These are phyloP conservation scores for Fistulinella cinereoalba DNA, from an alignment of 1,284 basidiomycete species.

Conservation along the genomic window DNA sequence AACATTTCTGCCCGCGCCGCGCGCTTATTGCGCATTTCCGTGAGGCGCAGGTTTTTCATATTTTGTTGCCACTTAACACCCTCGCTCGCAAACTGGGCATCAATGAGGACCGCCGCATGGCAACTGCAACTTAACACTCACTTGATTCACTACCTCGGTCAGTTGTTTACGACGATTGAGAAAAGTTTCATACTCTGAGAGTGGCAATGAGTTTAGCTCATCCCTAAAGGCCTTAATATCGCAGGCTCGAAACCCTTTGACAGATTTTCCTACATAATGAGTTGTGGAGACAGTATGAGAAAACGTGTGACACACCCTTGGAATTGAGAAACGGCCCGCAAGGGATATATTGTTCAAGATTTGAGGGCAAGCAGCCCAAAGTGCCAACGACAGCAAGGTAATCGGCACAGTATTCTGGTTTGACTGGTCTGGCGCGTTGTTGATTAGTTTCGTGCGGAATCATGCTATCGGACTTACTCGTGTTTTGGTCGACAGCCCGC, in stretches of 20 bases:
- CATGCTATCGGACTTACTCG: conserved; percentile 17
- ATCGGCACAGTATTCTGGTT: conserved; percentile 9
- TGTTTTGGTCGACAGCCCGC: conserved; percentile 24
- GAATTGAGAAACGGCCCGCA: conserved; percentile 26
- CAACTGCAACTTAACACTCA: conserved; percentile 7
- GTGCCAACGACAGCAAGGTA: conserved; percentile 9
- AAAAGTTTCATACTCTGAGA: conserved; percentile 18
- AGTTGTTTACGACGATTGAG: conserved; percentile 19
- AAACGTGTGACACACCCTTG: conserved; percentile 16
- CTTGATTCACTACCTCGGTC: conserved; percentile 8
- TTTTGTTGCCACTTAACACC: conserved; percentile 27
- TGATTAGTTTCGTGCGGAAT: background rate
- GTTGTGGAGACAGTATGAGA: background rate
- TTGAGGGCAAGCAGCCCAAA: conserved; percentile 9
- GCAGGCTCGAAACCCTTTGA: conserved; percentile 25
- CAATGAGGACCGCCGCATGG: conserved; percentile 4
- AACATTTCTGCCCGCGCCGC: conserved; percentile 27
- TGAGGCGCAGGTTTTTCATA: conserved; percentile 16
- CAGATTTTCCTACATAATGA: conserved; percentile 14
- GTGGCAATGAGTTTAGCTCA: conserved; percentile 11
- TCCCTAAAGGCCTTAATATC: conserved; percentile 21
- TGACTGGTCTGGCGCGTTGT: conserved; percentile 19
- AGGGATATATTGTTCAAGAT: conserved; percentile 25
- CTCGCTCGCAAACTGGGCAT: conserved; percentile 22
- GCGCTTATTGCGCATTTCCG: conserved; percentile 24